A percentile compares a stretch with the other conserved stretches of the same genome.
phyloP scores from a whole-genome alignment of 1,139 yeast species.

The Citeromyces hawaiiensis region DNA sequence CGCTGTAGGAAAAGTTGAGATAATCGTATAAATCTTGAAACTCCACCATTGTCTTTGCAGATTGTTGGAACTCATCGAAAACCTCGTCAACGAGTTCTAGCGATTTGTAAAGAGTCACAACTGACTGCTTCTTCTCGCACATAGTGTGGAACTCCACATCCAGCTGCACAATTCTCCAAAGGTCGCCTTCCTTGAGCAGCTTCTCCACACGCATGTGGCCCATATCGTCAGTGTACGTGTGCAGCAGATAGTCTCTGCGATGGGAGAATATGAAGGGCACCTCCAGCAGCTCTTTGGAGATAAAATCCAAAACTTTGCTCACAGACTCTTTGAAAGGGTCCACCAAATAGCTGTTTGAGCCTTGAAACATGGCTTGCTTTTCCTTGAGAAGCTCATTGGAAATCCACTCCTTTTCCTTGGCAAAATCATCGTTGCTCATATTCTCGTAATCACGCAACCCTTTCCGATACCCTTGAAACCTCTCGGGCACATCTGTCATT shows the following conservation, averaged over 20 bases:
- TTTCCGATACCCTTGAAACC: slow-evolving; percentile 69
- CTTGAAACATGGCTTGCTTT: slow-evolving; percentile 22
- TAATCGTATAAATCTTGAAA: slow-evolving; percentile 84
- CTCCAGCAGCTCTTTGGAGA: slow-evolving; percentile 69
- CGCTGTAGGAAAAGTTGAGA: slow-evolving; percentile 66
- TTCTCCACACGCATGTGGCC: slow-evolving; percentile 33
- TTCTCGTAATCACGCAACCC: slow-evolving; percentile 45
- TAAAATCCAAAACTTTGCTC: slow-evolving; percentile 60
- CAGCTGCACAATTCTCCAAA: slow-evolving; percentile 81
- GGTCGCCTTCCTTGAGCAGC: slow-evolving; percentile 65
- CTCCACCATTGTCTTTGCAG: slow-evolving; percentile 61
- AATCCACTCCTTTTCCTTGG: slow-evolving; percentile 70
- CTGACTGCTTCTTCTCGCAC: slow-evolving; percentile 58
- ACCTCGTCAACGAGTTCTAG: slow-evolving; percentile 47
- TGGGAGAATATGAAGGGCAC: slow-evolving; percentile 97
- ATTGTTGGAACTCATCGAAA: slow-evolving; percentile 37
- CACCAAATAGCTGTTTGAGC: slow-evolving; percentile 26
- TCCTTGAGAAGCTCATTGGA: slow-evolving; percentile 41
- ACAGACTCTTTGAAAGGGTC: slow-evolving; percentile 61
- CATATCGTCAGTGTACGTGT: slow-evolving; percentile 35
- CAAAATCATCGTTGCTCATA: slow-evolving; percentile 55
- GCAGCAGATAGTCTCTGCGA: slow-evolving; percentile 74
- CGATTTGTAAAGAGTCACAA: slow-evolving; percentile 41
- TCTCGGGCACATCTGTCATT: slow-evolving; percentile 81
- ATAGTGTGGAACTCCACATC: slow-evolving; percentile 86